Base-by-base conservation (phyloP, 108 stramenopile species). In the Cyclotella distinguenda region DNA sequence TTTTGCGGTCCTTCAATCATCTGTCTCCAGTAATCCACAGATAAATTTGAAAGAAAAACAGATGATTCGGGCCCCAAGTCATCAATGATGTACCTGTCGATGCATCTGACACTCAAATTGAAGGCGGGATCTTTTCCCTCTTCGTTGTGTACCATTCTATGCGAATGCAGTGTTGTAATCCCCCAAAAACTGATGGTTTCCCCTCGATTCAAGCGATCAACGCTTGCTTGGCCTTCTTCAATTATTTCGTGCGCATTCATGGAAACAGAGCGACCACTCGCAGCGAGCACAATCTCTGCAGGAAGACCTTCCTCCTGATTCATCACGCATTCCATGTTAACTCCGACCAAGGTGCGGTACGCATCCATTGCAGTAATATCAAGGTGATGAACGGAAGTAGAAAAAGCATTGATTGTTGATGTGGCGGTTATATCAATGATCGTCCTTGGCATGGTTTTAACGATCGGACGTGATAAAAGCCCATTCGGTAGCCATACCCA, bases 301-400 rank as follows among this genome's bases (percentile, higher is more conserved):
- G 80, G 83, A 27, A 81, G 79, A 0, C 42, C 67, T 30, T 82
- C 73, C 3, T 77, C 80, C 32, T 59, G 70, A 9, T 34, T n/a
- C 11, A 76, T 48, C 19, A 82, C 59, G 83, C 84, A 84, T 25
- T 54, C 52, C 7, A 77, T 74, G 18, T 62, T 70, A 23, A 32
- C 21, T 36, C 52, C 52, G 32, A 78, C 82, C 57, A 31, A 22
- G 4, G 87, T 84, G 4, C 83, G 79, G 43, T 75, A 68, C 5
- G 74, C 86, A 33, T 86, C 85, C 57, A 93, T 26, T 21, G 74
- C 28, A 44, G 74, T 67, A n/a, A 88, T 56, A 54, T 90, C 88
- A 2, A 65, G 10, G 62, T 87, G 86, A 58, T 82, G 74, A 22
- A 80, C 72, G 1, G 48, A 21, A 0, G 86, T 89, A 13, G 83